Conservation (phyloP, 305 asterid species). For the Solanum aculeatissimum region DNA sequence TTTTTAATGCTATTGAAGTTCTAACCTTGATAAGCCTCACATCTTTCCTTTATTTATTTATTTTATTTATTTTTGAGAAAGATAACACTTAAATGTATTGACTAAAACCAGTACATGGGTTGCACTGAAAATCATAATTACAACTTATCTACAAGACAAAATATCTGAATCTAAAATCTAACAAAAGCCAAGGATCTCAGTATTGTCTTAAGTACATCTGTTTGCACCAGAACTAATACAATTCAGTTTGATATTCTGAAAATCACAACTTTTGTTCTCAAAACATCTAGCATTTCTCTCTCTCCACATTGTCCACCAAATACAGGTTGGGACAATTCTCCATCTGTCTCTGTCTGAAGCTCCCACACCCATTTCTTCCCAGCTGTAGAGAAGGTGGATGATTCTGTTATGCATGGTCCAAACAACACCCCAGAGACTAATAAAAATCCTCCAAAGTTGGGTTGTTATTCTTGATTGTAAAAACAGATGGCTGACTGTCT, state of each 20-base stretch:
- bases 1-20: not conserved
- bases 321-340: not conserved
- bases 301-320: not conserved
- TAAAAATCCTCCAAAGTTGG: not conserved
- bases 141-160: not conserved
- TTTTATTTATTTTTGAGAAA: not conserved
- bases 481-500: not conserved
- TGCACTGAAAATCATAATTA: not conserved
- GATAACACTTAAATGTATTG: not conserved
- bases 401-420: not conserved
- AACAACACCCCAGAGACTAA: not conserved
- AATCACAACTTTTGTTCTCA: not conserved
- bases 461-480: not conserved
- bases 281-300: not conserved
- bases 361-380: not conserved
- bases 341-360: not conserved
- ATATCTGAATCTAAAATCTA: not conserved
- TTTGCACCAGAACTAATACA: not conserved
- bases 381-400: not conserved
- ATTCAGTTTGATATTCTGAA: not conserved
- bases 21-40: not conserved
- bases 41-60: not conserved
- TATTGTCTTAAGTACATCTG: not conserved
- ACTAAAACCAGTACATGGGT: not conserved
- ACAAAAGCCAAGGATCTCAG: not conserved